phyloP scores from a whole-genome alignment of 768 basidiomycete species.

The Psilocybe azurescens region DNA sequence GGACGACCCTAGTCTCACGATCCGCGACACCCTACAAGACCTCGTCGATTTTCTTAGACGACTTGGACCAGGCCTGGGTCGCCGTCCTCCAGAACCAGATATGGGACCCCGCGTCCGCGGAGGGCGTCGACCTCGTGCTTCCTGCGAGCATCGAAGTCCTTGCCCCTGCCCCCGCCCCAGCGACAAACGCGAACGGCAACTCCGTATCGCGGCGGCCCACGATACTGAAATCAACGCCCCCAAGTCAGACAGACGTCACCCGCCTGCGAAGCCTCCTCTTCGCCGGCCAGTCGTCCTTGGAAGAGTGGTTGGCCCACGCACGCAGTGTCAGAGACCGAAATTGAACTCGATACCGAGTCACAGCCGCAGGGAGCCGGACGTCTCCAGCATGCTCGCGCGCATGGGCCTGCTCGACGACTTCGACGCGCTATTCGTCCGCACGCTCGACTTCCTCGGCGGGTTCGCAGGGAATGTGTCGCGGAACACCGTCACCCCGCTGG shows the following conservation, averaged over 20 bases:
- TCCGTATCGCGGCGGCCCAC: conserved; percentile 24
- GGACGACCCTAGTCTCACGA: conserved; percentile 36
- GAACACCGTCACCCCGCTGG: conserved; percentile 18
- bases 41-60: conserved; percentile 74
- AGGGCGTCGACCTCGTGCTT: conserved; percentile 43
- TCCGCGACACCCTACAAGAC: conserved; percentile 41
- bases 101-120: conserved; percentile 60
- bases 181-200: conserved; percentile 27
- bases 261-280: conserved; percentile 72
- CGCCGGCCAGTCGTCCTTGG: conserved; percentile 60
- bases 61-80: conserved; percentile 78
- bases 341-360: conserved; percentile 18
- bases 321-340: conserved; percentile 12
- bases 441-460: conserved; percentile 64
- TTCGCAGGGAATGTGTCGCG: conserved; percentile 34
- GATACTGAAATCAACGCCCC: conserved; percentile 46
- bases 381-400: conserved; percentile 46
- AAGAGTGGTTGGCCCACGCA: conserved; percentile 66
- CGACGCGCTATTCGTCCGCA: conserved; percentile 65
- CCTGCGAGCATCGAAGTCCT: conserved; percentile 28
- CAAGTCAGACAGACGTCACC: conserved; percentile 75
- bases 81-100: conserved; percentile 65
- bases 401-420: conserved; percentile 66
- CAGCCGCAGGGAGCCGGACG: conserved; percentile 28
- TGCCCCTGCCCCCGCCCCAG: not conserved